Base-by-base conservation (phyloP, 2,329 filamentous ascomycete species). In the Trichoderma sp. region DNA sequence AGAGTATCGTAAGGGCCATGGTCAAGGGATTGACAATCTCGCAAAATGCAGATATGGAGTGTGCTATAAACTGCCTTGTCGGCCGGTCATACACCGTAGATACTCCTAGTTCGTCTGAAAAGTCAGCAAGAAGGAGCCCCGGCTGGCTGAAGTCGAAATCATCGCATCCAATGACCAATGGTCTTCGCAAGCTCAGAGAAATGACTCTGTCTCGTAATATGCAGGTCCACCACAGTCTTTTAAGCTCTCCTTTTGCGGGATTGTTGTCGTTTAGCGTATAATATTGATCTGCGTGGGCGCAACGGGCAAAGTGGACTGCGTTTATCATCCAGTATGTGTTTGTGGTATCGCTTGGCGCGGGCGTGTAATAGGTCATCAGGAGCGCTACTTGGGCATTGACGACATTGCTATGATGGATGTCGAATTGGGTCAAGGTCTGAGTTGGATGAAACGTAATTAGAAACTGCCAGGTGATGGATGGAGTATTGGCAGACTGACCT, bases 261-360 rank as follows among this genome's bases (percentile, higher is more conserved):
- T 61, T 53, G 10, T 37, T 33, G 10, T 68, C 57, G 4, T 21
- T 40, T 14, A 68, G 43, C 4, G 43, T 47, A 13, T 68, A n/a
- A 21, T 68, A 68, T 43, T 61, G 65, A 16, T 68, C 65, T 7
- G 65, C 65, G 24, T 37, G 65, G 14, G 65, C 65, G 27, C 65
- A 68, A 8, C 65, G 65, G 3, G 65, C 57, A 5, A 31, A 68
- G 21, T 68, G 65, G 14, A 68, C 33, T 16, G 65, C 58, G 27
- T 61, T 68, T 33, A 68, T 49, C 57, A 68, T 53, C 65, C 65
- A 68, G 57, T 68, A 55, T 40, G 65, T 68, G 49, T 68, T 68
- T 33, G 65, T 68, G 3, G 43, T 60, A 29, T 68, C 65, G 33
- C 47, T 55, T 11, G 65, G 57, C 13, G 65, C 24, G 11, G 65